A percentile compares a stretch with the other conserved stretches of the same genome.
These are phyloP conservation scores for Perilla frutescens DNA, from an alignment of 257 asterid species.

Conservation along the genomic window DNA sequence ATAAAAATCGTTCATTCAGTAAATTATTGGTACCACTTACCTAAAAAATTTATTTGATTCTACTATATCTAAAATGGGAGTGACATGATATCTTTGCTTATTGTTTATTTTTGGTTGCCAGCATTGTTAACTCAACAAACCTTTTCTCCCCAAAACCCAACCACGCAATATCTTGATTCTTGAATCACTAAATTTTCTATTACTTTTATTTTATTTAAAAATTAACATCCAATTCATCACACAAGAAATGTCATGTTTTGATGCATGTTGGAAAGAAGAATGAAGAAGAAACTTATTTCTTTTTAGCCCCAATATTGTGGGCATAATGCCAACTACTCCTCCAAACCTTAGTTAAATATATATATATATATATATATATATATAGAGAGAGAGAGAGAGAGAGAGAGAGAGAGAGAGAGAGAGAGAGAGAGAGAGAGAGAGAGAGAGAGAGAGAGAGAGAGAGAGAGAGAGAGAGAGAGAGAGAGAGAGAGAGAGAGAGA, in stretches of 20 bases:
- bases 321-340: constrained; percentile 29
- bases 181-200: constrained; percentile 14
- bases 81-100: background rate
- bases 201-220: background rate
- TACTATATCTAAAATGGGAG: constrained; percentile 24
- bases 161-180: constrained; percentile 34
- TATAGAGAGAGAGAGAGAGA: background rate
- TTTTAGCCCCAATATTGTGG: constrained; percentile 7
- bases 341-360: background rate
- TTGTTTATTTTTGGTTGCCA: constrained; percentile 29
- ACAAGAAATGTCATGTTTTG: background rate
- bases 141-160: constrained; percentile 38
- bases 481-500: too few species aligned
- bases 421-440: background rate
- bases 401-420: too few species aligned
- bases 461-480: background rate
- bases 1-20: background rate
- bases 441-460: background rate
- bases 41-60: constrained; percentile 5
- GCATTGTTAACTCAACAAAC: constrained; percentile 33
- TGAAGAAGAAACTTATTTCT: too few species aligned
- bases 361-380: background rate
- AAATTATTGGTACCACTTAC: background rate
- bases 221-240: background rate
- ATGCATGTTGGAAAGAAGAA: background rate